These are phyloP conservation scores for Diaporthe longicolla DNA, from an alignment of 2,329 filamentous ascomycete genomes.

Conservation along the genomic window DNA sequence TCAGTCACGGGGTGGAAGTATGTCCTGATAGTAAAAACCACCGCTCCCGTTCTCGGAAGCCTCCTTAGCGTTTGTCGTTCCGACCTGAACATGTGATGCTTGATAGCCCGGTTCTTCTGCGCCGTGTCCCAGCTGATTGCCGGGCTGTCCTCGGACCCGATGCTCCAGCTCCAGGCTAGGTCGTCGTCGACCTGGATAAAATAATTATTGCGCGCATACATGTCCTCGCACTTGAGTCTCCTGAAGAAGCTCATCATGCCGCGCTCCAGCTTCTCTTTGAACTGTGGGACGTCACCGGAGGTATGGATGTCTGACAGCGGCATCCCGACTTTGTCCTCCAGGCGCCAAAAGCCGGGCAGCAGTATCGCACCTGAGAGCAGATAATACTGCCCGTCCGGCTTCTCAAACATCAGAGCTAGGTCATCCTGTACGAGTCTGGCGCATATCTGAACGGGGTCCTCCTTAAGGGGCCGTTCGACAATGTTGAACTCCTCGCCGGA, in stretches of 20 bases:
- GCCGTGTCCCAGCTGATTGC: slow-evolving; percentile 81
- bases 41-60: slow-evolving; percentile 68
- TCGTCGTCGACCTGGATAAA: slow-evolving; percentile 89
- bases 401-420: slow-evolving; percentile 86
- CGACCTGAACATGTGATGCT: slow-evolving; percentile 82
- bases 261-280: slow-evolving; percentile 77
- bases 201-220: slow-evolving; percentile 81
- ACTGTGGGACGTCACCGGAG: slow-evolving; percentile 81
- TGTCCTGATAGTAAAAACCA: slow-evolving; percentile 84
- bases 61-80: slow-evolving; percentile 80
- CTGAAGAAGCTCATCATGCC: slow-evolving; percentile 88
- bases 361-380: slow-evolving; percentile 83
- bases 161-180: slow-evolving; percentile 82
- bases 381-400: slow-evolving; percentile 82
- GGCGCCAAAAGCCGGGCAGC: slow-evolving; percentile 85
- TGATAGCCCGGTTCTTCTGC: slow-evolving; percentile 79
- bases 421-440: slow-evolving; percentile 85
- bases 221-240: slow-evolving; percentile 76
- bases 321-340: slow-evolving; percentile 87
- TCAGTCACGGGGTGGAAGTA: slow-evolving; percentile 82
- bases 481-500: slow-evolving; percentile 82
- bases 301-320: slow-evolving; percentile 84
- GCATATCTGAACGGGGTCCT: slow-evolving; percentile 84
- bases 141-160: slow-evolving; percentile 78
- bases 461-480: slow-evolving; percentile 71